Conservation (phyloP, 345 rosid species). For the Lumnitzera littorea region DNA sequence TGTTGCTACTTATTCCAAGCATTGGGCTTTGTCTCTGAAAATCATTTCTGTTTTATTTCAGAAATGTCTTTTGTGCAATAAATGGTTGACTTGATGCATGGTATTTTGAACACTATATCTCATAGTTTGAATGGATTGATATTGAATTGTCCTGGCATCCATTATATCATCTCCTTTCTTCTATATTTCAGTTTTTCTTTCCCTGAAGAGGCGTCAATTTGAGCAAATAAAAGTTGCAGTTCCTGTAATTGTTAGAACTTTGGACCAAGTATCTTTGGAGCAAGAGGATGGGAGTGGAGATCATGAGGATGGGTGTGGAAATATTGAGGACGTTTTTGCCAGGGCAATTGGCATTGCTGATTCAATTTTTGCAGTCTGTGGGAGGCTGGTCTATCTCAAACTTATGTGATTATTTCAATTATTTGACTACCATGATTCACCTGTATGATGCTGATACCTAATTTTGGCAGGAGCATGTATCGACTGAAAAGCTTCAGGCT, state of each 20-base stretch:
- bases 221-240: conserved; percentile 69
- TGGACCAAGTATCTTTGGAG: conserved; percentile 39
- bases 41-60: too few species aligned
- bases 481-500: conserved; percentile 45
- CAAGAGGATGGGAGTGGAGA: conserved; percentile 23
- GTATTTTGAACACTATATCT: too few species aligned
- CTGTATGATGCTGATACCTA: conserved; percentile 4
- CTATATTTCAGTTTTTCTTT: conserved; percentile 49
- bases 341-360: conserved; percentile 56
- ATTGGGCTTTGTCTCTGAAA: too few species aligned
- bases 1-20: too few species aligned
- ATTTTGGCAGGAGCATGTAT: conserved; percentile 44
- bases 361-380: conserved; percentile 42
- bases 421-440: conserved; percentile 3
- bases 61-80: too few species aligned
- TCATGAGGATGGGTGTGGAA: conserved; percentile 23
- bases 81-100: too few species aligned
- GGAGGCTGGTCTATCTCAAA: conserved; percentile 47
- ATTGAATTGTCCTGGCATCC: neutral
- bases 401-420: conserved; percentile 1
- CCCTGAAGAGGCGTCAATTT: conserved; percentile 60
- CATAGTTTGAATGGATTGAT: too few species aligned
- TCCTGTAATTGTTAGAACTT: conserved; percentile 50
- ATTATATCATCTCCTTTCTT: neutral
- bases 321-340: conserved; percentile 38